A percentile compares a stretch with the other conserved stretches of the same genome.
These are phyloP conservation scores for Eucalyptus rudis DNA, from an alignment of 345 rosid species.

Conservation along the genomic window DNA sequence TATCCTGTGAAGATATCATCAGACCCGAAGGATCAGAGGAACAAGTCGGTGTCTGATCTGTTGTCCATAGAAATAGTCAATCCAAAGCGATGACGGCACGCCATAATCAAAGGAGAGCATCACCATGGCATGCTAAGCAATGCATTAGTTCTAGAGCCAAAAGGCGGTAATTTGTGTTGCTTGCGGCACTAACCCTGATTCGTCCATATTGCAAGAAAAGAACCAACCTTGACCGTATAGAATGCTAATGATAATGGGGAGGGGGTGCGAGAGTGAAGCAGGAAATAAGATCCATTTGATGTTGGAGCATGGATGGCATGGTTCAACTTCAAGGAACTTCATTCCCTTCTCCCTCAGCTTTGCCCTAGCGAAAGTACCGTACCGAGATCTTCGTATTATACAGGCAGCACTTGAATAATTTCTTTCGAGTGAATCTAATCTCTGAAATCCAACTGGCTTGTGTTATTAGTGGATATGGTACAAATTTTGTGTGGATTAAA, in stretches of 20 bases:
- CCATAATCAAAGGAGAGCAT: neutral
- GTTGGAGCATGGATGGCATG: neutral
- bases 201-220: neutral
- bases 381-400: neutral
- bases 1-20: neutral
- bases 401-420: neutral
- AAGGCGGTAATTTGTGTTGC: neutral
- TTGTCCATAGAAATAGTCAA: neutral
- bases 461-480: neutral
- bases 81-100: neutral
- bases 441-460: neutral
- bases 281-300: neutral
- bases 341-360: neutral
- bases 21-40: neutral
- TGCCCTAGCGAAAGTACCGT: neutral
- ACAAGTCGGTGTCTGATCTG: neutral
- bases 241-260: neutral
- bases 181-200: neutral
- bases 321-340: neutral
- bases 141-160: neutral
- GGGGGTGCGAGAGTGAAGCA: neutral
- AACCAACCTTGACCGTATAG: neutral
- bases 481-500: neutral
- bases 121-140: neutral
- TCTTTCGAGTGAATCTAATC: neutral